Conservation (phyloP, 768 basidiomycete species). For the Psilocybe subaeruginosa region DNA sequence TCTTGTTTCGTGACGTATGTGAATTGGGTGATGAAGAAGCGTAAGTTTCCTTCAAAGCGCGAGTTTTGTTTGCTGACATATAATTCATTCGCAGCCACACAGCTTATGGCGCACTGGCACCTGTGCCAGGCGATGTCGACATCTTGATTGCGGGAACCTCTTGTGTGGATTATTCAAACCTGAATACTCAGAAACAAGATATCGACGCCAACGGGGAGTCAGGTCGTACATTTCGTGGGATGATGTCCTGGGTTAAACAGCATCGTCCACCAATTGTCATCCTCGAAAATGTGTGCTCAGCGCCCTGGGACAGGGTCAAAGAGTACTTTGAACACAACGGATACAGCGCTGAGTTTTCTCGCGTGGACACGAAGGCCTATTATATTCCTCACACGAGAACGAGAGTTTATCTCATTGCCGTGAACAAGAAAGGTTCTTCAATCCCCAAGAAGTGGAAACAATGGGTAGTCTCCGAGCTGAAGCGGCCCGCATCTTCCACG, state of each 20-base stretch:
- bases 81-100: conserved; percentile 62
- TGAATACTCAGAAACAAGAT: conserved; percentile 91
- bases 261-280: conserved; percentile 92
- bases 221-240: conserved; percentile 90
- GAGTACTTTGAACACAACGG: conserved; percentile 73
- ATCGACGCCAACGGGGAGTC: conserved; percentile 92
- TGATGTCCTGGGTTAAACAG: conserved; percentile 90
- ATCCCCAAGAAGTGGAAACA: conserved; percentile 75
- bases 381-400: conserved; percentile 96
- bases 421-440: conserved; percentile 61
- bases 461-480: conserved; percentile 59
- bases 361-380: conserved; percentile 86
- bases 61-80: background rate
- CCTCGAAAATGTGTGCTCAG: conserved; percentile 91
- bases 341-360: conserved; percentile 71
- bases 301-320: conserved; percentile 83
- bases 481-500: conserved; percentile 85
- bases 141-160: conserved; percentile 93
- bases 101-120: conserved; percentile 84
- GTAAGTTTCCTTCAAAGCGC: conserved; percentile 44
- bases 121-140: conserved; percentile 91
- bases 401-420: conserved; percentile 84
- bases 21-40: conserved; percentile 81
- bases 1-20: conserved; percentile 93
- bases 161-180: conserved; percentile 95